Evolutionary conservation across 1,284 basidiomycete genomes (phyloP).

Genomic region (Ceratobasidium sp.): DNA sequence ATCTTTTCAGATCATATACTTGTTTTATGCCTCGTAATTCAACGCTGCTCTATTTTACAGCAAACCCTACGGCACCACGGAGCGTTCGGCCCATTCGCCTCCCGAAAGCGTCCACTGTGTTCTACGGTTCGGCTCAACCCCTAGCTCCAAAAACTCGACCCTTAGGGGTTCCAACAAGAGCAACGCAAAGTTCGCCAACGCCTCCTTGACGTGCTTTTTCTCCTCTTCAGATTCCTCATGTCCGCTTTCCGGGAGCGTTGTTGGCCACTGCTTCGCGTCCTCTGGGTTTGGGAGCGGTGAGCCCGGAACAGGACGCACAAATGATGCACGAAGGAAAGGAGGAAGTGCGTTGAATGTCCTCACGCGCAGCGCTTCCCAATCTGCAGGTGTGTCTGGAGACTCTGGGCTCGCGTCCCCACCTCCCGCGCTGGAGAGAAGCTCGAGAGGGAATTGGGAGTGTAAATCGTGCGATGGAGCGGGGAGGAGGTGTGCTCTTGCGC

Average conservation of each 20-base stretch:
- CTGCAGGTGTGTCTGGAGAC: slow-evolving; percentile 12
- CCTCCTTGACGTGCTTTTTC: slow-evolving; percentile 40
- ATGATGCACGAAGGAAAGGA: slow-evolving; percentile 46
- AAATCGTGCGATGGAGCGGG: slow-evolving; percentile 44
- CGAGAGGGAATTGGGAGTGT: slow-evolving; percentile 41
- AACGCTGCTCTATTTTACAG: no score
- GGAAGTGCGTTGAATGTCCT: slow-evolving; percentile 47
- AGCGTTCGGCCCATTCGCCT: background rate
- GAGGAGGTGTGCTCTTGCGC: slow-evolving; percentile 46
- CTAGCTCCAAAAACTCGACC: slow-evolving; percentile 49
- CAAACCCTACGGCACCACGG: slow-evolving; percentile 9
- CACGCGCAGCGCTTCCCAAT: slow-evolving; percentile 48
- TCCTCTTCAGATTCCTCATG: slow-evolving; percentile 45
- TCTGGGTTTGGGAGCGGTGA: slow-evolving; percentile 45
- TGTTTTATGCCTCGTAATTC: no score
- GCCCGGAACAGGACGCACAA: slow-evolving; percentile 48
- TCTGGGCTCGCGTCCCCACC: slow-evolving; percentile 18
- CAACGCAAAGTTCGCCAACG: slow-evolving; percentile 48
- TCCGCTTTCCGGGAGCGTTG: slow-evolving; percentile 39
- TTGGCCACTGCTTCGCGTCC: slow-evolving; percentile 48
- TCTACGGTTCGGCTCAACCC: slow-evolving; percentile 10
- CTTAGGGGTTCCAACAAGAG: slow-evolving; percentile 48
- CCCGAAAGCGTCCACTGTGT: slow-evolving; percentile 22
- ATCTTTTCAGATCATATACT: no score
- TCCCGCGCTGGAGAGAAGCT: slow-evolving; percentile 16